These are phyloP conservation scores for Cichorium intybus DNA, from an alignment of 140 eudicot species.

Conservation along the genomic window DNA sequence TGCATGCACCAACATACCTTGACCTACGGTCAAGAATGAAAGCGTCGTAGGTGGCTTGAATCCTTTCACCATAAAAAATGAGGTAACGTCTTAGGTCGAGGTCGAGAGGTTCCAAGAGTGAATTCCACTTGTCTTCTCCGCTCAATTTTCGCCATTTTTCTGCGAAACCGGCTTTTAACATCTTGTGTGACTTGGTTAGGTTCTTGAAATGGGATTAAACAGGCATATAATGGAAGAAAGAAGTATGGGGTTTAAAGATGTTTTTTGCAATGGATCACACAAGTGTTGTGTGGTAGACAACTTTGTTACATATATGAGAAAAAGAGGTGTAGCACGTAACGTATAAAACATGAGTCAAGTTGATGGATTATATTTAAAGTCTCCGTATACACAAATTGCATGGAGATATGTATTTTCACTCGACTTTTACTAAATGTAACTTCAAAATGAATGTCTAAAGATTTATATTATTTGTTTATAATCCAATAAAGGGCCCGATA, in stretches of 20 bases:
- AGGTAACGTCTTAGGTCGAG: conserved; percentile 28
- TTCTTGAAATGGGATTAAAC: neutral
- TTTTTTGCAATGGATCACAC: conserved; percentile 15
- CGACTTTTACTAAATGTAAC: too few relatives aligned
- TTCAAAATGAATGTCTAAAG: too few relatives aligned
- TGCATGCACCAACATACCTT: conserved; percentile 21
- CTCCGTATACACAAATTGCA: neutral
- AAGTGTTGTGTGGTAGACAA: conserved; percentile 13
- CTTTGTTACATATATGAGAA: neutral
- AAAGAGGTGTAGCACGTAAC: conserved; percentile 18
- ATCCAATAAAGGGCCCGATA: too few relatives aligned
- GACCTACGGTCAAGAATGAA: conserved; percentile 22
- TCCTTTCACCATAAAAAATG: conserved; percentile 28
- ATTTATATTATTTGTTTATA: too few relatives aligned
- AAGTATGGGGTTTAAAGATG: neutral
- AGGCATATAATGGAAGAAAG: neutral
- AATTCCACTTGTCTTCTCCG: conserved; percentile 30
- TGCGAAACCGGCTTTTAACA: neutral
- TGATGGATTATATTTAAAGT: neutral
- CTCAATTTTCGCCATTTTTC: conserved; percentile 25
- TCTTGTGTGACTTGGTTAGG: neutral
- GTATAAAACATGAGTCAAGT: neutral
- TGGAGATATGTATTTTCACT: too few relatives aligned
- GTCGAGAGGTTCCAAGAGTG: conserved; percentile 28
- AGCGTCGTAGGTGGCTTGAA: conserved; percentile 34